phyloP scores from a whole-genome alignment of 306 rosid species.

The Medicago truncatula region DNA sequence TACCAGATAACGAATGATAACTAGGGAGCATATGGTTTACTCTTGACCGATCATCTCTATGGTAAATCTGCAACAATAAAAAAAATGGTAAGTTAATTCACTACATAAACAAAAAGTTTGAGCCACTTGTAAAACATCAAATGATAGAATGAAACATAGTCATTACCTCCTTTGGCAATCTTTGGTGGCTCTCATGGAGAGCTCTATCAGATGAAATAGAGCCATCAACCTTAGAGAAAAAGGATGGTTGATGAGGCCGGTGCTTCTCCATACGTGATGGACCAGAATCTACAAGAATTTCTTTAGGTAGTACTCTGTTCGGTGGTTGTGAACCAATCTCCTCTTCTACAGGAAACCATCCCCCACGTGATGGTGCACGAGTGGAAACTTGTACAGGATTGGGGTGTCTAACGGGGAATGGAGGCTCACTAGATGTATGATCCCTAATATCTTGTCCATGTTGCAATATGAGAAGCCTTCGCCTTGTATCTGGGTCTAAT shows the following conservation, averaged over 20 bases:
- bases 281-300: constrained; percentile 75
- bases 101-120: constrained; percentile 33
- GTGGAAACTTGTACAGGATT: constrained; percentile 58
- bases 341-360: constrained; percentile 90
- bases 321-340: constrained; percentile 83
- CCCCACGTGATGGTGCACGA: constrained; percentile 61
- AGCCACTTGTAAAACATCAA: constrained; percentile 33
- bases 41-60: constrained; percentile 87
- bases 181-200: constrained; percentile 73
- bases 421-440: constrained; percentile 65
- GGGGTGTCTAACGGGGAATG: constrained; percentile 71
- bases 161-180: constrained; percentile 83
- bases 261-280: constrained; percentile 75
- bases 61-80: constrained; percentile 67
- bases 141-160: constrained; percentile 38
- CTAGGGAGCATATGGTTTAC: constrained; percentile 61
- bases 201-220: constrained; percentile 73
- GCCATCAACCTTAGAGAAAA: constrained; percentile 77
- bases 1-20: constrained; percentile 78
- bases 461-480: constrained; percentile 98
- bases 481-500: constrained; percentile 97
- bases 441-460: constrained; percentile 98
- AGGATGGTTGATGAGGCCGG: constrained; percentile 70
- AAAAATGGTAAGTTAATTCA: constrained; percentile 22
- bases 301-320: constrained; percentile 65